phyloP scores from a whole-genome alignment of 306 rosid genomes.

The Prunus persica region DNA sequence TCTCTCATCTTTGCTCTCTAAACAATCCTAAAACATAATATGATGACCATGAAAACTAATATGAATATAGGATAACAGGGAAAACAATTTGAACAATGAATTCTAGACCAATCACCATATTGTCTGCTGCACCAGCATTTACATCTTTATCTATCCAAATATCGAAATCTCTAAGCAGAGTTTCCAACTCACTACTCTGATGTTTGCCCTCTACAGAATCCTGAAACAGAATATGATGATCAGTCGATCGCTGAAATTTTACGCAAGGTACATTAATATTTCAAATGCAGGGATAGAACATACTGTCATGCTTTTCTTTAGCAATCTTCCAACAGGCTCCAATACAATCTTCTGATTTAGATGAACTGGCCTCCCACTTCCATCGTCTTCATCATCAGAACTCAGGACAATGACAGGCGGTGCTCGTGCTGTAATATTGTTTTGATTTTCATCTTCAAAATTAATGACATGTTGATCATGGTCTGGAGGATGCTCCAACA shows the following conservation, averaged over 20 bases:
- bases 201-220: conserved; percentile 23
- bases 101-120: conserved; percentile 2
- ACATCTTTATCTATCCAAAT: conserved; percentile 45
- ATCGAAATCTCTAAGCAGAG: conserved; percentile 17
- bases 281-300: conserved; percentile 19
- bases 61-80: not conserved
- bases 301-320: conserved; percentile 56
- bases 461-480: not conserved
- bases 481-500: not conserved
- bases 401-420: not conserved
- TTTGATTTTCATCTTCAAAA: not conserved
- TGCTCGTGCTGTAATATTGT: not conserved
- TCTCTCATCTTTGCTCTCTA: not conserved
- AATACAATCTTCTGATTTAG: not conserved
- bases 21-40: not conserved
- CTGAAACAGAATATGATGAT: conserved; percentile 23
- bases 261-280: not conserved
- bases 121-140: conserved; percentile 37
- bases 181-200: conserved; percentile 17
- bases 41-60: not conserved
- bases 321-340: conserved; percentile 52
- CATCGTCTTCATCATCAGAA: not conserved
- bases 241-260: not conserved
- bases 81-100: conserved; percentile 17
- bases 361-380: not conserved